Conservation (phyloP, 176 grass and related monocot genomes). For the Panicum miliaceum region DNA sequence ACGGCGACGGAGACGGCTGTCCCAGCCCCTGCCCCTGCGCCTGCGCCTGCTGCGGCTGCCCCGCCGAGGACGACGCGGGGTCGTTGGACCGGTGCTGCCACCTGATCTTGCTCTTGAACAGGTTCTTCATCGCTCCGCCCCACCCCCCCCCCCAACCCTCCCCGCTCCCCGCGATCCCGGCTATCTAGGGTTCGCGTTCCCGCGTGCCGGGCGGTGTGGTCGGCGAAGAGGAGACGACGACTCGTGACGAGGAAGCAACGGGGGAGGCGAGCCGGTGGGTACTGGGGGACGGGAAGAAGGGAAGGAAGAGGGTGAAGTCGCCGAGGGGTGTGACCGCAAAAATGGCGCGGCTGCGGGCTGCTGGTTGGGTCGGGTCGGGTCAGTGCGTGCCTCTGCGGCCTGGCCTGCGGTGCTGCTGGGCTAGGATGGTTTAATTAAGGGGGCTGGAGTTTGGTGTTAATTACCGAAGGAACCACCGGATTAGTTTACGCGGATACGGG, state of each 20-base stretch:
- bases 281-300: no score
- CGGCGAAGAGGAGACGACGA: constrained; percentile 20
- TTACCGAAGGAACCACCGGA: constrained; percentile 67
- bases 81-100: constrained; percentile 91
- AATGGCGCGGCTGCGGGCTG: not conserved
- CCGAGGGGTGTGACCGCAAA: constrained; percentile 42
- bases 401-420: not conserved
- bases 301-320: constrained; percentile 16
- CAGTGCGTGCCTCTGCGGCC: not conserved
- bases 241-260: constrained; percentile 15
- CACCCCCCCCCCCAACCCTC: not conserved
- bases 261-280: not conserved
- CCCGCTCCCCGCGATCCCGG: not conserved
- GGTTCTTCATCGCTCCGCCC: constrained; percentile 74
- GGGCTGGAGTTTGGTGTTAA: constrained; percentile 41
- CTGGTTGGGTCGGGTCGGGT: not conserved
- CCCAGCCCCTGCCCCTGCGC: not conserved
- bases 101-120: constrained; percentile 98
- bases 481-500: constrained; percentile 5
- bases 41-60: constrained; percentile 15
- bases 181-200: not conserved
- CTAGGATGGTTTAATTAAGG: not conserved
- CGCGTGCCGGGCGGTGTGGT: constrained; percentile 18
- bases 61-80: constrained; percentile 26
- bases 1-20: constrained; percentile 31